phyloP scores from a whole-genome alignment of 2,329 filamentous ascomycete genomes.

The Escovopsis weberi region DNA sequence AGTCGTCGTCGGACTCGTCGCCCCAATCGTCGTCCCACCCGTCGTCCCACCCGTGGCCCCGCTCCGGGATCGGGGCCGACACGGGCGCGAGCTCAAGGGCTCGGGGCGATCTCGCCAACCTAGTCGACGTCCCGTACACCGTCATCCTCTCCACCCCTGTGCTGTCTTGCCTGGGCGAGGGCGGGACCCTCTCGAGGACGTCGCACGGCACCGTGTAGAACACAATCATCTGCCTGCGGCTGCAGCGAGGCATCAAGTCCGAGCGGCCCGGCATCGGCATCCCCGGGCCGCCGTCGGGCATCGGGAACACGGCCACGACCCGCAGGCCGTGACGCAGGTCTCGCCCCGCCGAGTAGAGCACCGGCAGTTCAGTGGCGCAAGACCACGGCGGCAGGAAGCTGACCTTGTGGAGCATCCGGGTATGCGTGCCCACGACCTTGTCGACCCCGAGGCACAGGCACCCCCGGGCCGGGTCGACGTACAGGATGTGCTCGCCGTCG shows the following conservation, averaged over 20 bases:
- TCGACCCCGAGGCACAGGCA: slow-evolving; percentile 47
- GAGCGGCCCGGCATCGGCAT: neutral
- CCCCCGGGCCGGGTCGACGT: slow-evolving; percentile 43
- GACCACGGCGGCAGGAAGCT: slow-evolving; percentile 26
- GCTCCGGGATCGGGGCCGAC: no score
- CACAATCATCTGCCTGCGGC: slow-evolving; percentile 28
- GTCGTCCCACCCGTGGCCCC: no score
- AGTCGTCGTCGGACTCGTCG: no score
- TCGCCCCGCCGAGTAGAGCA: slow-evolving; percentile 40
- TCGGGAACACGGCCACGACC: slow-evolving; percentile 39
- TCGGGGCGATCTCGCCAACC: no score
- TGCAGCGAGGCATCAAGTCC: neutral
- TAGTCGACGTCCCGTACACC: no score
- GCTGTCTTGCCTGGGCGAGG: no score
- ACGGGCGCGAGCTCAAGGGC: no score
- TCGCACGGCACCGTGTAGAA: slow-evolving; percentile 48
- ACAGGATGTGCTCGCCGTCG: slow-evolving; percentile 50
- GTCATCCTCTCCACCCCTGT: no score
- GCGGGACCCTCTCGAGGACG: slow-evolving; percentile 20
- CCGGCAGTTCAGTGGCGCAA: slow-evolving; percentile 22
- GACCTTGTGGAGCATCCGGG: slow-evolving; percentile 43
- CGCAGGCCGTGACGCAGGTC: slow-evolving; percentile 43
- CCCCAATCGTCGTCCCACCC: no score
- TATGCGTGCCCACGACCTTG: slow-evolving; percentile 33
- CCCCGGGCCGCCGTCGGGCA: neutral